Conservation (phyloP, 306 rosid species). For the Cucumis melo region DNA sequence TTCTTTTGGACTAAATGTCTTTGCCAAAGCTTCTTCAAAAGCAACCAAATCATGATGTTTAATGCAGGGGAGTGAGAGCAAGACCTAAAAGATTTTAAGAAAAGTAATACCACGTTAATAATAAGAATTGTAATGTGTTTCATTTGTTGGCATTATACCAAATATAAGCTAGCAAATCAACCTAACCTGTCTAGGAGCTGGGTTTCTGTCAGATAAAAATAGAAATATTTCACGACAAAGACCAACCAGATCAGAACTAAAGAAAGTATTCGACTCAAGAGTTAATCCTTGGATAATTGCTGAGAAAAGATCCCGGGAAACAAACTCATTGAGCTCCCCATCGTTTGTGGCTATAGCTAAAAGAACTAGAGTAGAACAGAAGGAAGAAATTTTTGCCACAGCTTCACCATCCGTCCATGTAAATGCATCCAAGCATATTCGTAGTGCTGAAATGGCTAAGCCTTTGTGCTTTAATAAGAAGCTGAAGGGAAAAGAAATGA, state of each 20-base stretch:
- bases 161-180: not conserved
- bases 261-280: constrained; percentile 82
- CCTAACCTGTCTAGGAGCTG: constrained; percentile 90
- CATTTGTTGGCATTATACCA: not conserved
- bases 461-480: constrained; percentile 66
- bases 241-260: constrained; percentile 77
- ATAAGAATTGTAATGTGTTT: not conserved
- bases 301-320: constrained; percentile 74
- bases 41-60: constrained; percentile 65
- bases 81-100: constrained; percentile 26
- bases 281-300: constrained; percentile 70
- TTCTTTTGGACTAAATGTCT: constrained; percentile 85
- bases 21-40: constrained; percentile 78
- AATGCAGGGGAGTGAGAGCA: constrained; percentile 73
- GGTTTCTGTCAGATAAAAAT: constrained; percentile 66
- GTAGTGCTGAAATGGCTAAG: constrained; percentile 61
- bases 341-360: constrained; percentile 47
- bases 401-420: constrained; percentile 89
- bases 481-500: constrained; percentile 27
- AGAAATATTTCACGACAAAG: constrained; percentile 88
- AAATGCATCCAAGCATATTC: constrained; percentile 61
- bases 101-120: not conserved
- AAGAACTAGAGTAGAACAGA: constrained; percentile 47
- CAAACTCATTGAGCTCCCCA: constrained; percentile 55
- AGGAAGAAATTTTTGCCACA: constrained; percentile 62